Evolutionary conservation across 2,329 filamentous ascomycete species (phyloP).

Genomic region (Biscogniauxia sp.): DNA sequence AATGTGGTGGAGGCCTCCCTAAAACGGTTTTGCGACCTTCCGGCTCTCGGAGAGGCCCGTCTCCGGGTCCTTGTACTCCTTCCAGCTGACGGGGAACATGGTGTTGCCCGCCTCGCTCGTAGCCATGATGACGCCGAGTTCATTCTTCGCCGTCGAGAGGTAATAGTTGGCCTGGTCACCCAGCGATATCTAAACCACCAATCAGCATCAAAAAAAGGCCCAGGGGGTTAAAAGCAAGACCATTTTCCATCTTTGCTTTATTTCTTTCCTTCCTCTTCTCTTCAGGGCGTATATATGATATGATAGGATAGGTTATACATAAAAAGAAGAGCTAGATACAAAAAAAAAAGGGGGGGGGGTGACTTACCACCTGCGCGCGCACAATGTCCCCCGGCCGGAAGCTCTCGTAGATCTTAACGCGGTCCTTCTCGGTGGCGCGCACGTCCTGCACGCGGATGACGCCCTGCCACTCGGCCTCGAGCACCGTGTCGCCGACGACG

Average conservation of each 20-base stretch:
- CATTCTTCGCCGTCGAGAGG: constrained; percentile 86
- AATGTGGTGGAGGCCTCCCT: constrained; percentile 33
- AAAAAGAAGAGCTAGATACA: too few species aligned
- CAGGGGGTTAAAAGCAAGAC: too few species aligned
- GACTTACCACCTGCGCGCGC: constrained; percentile 72
- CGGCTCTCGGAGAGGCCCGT: constrained; percentile 74
- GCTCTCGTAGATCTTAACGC: constrained; percentile 84
- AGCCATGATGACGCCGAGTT: constrained; percentile 91
- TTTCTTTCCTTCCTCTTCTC: constrained; percentile 4
- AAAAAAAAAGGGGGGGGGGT: constrained; percentile 6
- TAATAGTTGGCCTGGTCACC: constrained; percentile 97
- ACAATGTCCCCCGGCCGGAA: constrained; percentile 94
- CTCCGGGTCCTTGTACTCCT: constrained; percentile 82
- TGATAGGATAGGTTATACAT: too few species aligned
- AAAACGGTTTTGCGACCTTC: constrained; percentile 93
- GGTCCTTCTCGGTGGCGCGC: constrained; percentile 91
- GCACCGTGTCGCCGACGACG: constrained; percentile 70
- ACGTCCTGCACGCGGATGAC: constrained; percentile 88
- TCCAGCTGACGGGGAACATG: constrained; percentile 95
- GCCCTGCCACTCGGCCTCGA: constrained; percentile 80
- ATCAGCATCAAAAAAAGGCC: background rate
- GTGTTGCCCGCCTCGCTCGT: constrained; percentile 82
- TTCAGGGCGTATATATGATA: background rate
- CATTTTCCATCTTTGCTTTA: too few species aligned
- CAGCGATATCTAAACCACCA: constrained; percentile 65